These are phyloP conservation scores for Aspergillus sp. DNA, from an alignment of 2,329 filamentous ascomycete genomes.

Conservation along the genomic window DNA sequence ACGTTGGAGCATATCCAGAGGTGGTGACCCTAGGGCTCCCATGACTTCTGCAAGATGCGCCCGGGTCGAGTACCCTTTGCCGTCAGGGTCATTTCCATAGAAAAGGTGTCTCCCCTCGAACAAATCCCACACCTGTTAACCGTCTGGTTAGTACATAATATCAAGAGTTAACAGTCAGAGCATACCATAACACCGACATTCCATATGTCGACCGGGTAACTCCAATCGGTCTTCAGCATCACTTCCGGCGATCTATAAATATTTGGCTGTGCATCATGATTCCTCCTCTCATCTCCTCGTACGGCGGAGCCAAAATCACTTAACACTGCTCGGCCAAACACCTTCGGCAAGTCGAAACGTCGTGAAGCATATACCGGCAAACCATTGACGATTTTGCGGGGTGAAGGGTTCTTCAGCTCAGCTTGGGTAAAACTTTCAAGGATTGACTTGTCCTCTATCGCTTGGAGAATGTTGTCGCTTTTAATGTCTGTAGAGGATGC, in stretches of 20 bases:
- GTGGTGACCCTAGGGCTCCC: conserved; percentile 44
- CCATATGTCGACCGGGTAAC: conserved; percentile 53
- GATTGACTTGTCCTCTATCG: conserved; percentile 37
- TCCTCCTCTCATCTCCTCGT: conserved; percentile 35
- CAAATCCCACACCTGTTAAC: conserved; percentile 47
- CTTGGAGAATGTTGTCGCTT: conserved; percentile 42
- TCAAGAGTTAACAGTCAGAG: conserved; percentile 4
- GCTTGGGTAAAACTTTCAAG: conserved; percentile 34
- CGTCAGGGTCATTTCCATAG: conserved; percentile 38
- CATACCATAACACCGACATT: conserved; percentile 51
- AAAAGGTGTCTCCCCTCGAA: conserved; percentile 50
- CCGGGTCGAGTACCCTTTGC: conserved; percentile 36
- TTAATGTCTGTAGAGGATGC: conserved; percentile 41
- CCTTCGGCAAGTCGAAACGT: conserved; percentile 31
- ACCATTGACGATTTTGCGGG: conserved; percentile 35
- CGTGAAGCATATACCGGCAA: conserved; percentile 38
- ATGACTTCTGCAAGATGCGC: conserved; percentile 50
- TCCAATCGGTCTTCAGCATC: conserved; percentile 48
- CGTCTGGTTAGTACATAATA: conserved; percentile 6
- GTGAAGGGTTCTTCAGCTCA: conserved; percentile 39
- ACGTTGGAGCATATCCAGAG: conserved; percentile 33
- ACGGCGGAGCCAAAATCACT: conserved; percentile 42
- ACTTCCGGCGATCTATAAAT: conserved; percentile 43
- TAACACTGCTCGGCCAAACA: conserved; percentile 34
- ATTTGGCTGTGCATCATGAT: conserved; percentile 47